Conservation (phyloP, 2,329 filamentous ascomycete species). For the Hypoxylon sp. region DNA sequence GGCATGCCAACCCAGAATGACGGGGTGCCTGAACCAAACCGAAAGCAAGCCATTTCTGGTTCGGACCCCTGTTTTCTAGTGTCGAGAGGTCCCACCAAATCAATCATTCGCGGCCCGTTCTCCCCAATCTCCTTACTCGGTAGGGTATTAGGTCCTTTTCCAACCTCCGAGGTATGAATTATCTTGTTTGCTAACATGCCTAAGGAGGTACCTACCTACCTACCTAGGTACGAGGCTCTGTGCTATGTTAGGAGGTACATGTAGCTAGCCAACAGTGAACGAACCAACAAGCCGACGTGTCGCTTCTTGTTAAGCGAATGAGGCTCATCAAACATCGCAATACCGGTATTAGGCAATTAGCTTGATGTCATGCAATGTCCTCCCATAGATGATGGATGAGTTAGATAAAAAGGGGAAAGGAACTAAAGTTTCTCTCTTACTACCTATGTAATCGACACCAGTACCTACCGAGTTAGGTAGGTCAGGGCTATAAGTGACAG, state of each 20-base stretch:
- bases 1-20: slow-evolving; percentile 38
- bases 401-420: slow-evolving; percentile 9
- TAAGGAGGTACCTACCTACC: too few species aligned
- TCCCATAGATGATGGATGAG: slow-evolving; percentile 1
- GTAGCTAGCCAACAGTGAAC: slow-evolving; percentile 6
- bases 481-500: slow-evolving; percentile 34
- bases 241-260: not conserved
- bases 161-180: slow-evolving; percentile 24
- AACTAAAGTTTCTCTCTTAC: slow-evolving; percentile 32
- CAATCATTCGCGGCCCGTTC: slow-evolving; percentile 42
- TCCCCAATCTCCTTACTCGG: slow-evolving; percentile 42
- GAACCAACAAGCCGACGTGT: not conserved
- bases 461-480: slow-evolving; percentile 43
- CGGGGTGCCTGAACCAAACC: slow-evolving; percentile 44
- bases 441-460: slow-evolving; percentile 44
- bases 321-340: slow-evolving; percentile 33
- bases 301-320: slow-evolving; percentile 20
- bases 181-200: slow-evolving; percentile 11
- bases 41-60: slow-evolving; percentile 35
- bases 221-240: slow-evolving; percentile 12
- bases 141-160: slow-evolving; percentile 32
- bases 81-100: slow-evolving; percentile 40
- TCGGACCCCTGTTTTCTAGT: slow-evolving; percentile 34
- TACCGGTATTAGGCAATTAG: slow-evolving; percentile 12
- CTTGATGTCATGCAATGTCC: slow-evolving; percentile 7